Evolutionary conservation across 108 stramenopile species (phyloP).

Genomic region (Cyclostephanos tholiformis): DNA sequence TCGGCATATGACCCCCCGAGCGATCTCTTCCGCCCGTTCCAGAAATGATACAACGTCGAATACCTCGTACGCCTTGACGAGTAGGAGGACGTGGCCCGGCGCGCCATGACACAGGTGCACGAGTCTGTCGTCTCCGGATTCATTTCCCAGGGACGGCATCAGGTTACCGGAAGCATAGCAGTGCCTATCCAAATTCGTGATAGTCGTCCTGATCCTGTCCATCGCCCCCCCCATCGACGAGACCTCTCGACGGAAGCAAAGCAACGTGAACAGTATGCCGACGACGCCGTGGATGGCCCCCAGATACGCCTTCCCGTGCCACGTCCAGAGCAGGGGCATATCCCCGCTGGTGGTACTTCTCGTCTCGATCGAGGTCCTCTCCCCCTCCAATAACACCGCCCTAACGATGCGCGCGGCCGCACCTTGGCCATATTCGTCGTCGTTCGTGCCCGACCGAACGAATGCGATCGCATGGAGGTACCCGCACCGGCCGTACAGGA

Average conservation of each 20-base stretch:
- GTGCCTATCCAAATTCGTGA: slow-evolving; percentile 31
- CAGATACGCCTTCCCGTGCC: slow-evolving; percentile 68
- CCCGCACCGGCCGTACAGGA: slow-evolving; percentile 64
- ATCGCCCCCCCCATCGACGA: slow-evolving; percentile 30
- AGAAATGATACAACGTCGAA: slow-evolving; percentile 54
- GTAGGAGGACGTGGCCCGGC: slow-evolving; percentile 61
- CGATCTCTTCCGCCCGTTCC: slow-evolving; percentile 47
- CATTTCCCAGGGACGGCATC: slow-evolving; percentile 19
- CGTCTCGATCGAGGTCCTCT: slow-evolving; percentile 22
- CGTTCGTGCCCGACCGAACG: slow-evolving; percentile 32
- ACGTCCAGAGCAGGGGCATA: slow-evolving; percentile 57
- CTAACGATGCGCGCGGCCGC: slow-evolving; percentile 23
- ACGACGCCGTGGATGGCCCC: slow-evolving; percentile 75
- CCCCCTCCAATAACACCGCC: slow-evolving; percentile 47
- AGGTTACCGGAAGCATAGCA: slow-evolving; percentile 63
- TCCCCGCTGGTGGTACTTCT: neutral
- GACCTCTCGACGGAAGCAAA: slow-evolving; percentile 49
- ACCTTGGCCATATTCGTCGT: slow-evolving; percentile 33
- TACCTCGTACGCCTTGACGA: slow-evolving; percentile 59
- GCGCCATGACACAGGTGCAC: slow-evolving; percentile 85
- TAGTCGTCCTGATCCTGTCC: slow-evolving; percentile 46
- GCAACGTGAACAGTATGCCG: slow-evolving; percentile 65
- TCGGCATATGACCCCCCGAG: slow-evolving; percentile 56
- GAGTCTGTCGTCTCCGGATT: slow-evolving; percentile 42
- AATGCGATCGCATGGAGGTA: slow-evolving; percentile 54